Evolutionary conservation across 2,329 filamentous ascomycete species (phyloP).

Genomic region (Endothia cerciana): DNA sequence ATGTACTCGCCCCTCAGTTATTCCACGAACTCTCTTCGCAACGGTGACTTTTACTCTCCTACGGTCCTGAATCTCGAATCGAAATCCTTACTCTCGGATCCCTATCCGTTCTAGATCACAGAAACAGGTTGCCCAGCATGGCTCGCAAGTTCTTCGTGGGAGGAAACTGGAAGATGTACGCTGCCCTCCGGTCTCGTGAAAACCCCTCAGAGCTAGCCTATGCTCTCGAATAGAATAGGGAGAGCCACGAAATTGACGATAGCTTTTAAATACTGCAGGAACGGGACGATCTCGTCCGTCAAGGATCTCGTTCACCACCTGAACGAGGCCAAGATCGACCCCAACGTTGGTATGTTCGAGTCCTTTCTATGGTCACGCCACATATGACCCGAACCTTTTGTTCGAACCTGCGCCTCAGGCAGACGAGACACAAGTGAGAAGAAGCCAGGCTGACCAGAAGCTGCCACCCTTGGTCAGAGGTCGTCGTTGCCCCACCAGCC

Average conservation of each 20-base stretch:
- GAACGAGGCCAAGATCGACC: constrained; percentile 81
- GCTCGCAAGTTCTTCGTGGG: constrained; percentile 96
- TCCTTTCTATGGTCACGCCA: constrained; percentile 3
- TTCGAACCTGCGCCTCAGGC: background rate
- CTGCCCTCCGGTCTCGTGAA: constrained; percentile 35
- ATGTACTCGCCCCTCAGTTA: background rate
- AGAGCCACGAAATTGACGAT: constrained; percentile 29
- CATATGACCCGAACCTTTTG: background rate
- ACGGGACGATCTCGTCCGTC: constrained; percentile 88
- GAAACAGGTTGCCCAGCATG: constrained; percentile 65
- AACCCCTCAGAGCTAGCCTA: constrained; percentile 33
- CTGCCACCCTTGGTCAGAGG: constrained; percentile 63
- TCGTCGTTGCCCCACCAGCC: constrained; percentile 88
- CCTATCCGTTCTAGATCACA: background rate
- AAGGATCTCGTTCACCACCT: constrained; percentile 88
- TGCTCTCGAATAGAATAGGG: constrained; percentile 16
- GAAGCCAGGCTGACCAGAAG: background rate
- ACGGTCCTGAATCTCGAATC: background rate
- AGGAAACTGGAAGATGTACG: constrained; percentile 99
- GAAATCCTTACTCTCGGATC: background rate
- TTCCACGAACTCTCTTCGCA: background rate
- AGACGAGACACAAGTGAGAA: background rate
- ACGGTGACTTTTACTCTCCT: background rate
- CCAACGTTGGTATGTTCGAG: constrained; percentile 68
- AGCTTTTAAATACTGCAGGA: constrained; percentile 62